Conservation (phyloP, 2,329 filamentous ascomycete species). For the Fusarium burgessii region DNA sequence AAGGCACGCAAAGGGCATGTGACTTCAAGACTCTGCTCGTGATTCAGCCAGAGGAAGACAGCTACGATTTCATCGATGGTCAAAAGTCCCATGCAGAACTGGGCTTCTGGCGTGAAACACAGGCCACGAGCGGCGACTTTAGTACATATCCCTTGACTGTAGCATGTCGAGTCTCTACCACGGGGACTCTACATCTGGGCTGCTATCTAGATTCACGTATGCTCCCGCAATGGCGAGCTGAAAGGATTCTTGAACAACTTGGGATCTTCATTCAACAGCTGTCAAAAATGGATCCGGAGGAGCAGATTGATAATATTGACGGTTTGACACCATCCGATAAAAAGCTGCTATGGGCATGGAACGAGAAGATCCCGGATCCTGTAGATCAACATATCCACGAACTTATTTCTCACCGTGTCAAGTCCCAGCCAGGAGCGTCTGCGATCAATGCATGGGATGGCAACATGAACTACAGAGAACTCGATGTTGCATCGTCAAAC, state of each 20-base stretch:
- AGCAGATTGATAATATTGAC: background rate
- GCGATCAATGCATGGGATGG: conserved; percentile 26
- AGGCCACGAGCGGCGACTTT: background rate
- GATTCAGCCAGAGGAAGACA: too few species aligned
- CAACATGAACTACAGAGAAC: conserved; percentile 20
- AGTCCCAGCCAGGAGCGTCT: background rate
- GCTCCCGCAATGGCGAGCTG: conserved; percentile 13
- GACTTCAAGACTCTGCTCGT: background rate
- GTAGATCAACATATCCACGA: conserved; percentile 12
- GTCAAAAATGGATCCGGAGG: background rate
- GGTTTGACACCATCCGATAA: background rate
- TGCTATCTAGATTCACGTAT: conserved; percentile 9
- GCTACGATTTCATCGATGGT: too few species aligned
- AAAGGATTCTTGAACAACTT: conserved; percentile 2
- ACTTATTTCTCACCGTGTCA: conserved; percentile 3
- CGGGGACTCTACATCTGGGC: conserved; percentile 5
- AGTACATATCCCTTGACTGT: conserved; percentile 18
- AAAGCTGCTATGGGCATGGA: conserved; percentile 13
- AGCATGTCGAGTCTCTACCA: conserved; percentile 1
- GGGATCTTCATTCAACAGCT: conserved; percentile 3
- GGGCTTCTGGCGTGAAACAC: conserved; percentile 3
- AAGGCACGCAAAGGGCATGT: background rate
- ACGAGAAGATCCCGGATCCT: conserved; percentile 7
- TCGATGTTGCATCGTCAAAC: conserved; percentile 10
- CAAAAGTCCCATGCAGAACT: background rate